Base-by-base conservation (phyloP, 2,329 filamentous ascomycete genomes). In the Stemphylium lycopersici region DNA sequence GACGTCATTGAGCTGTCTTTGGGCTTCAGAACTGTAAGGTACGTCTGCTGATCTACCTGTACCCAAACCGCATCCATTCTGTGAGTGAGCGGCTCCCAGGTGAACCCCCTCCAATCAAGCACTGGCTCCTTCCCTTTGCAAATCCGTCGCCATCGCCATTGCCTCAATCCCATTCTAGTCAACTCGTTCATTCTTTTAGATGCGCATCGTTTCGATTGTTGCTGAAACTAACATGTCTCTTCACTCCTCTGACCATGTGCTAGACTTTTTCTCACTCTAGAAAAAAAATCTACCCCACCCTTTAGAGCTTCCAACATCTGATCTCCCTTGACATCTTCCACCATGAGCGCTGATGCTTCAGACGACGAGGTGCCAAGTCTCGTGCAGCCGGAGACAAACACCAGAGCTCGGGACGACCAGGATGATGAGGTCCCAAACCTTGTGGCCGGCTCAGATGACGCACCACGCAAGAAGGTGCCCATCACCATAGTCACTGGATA, bases 401-500 rank as follows among this genome's bases (percentile, higher is more conserved):
- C 38, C 41, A 58, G 43, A 52, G 49, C 53, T 65, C 72, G 12
- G 69, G 70, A 29, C 7, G 50, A 52, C 12, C 46, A 61, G 20
- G 57, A 66, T 7, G 63, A 70, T 16, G 58, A 68, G 20, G 48
- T 59, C 3, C 70, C 67, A 12, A 52, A 52, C 6, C 63, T 72
- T 15, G 46, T 72, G 20, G 15, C 61, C 4, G 67, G 74, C 24
- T 76, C 76, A 3, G 74, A 80, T 15, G 83, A 86, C 15, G 54
- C 70, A 57, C 80, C 82, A 42, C 74, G 77, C 6, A 76, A 84
- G 56, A 91, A 89, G 76, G 90, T 93, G 1, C 90, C 90, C 15
- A 91, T 95, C 60, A 93, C 90, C 0, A 92, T 95, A 59, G 88
- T 95, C 8, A 95, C 90, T 48, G 90, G 95, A 3, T 99, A 99